Conservation (phyloP, 768 basidiomycete genomes). For the Trametes elegans region DNA sequence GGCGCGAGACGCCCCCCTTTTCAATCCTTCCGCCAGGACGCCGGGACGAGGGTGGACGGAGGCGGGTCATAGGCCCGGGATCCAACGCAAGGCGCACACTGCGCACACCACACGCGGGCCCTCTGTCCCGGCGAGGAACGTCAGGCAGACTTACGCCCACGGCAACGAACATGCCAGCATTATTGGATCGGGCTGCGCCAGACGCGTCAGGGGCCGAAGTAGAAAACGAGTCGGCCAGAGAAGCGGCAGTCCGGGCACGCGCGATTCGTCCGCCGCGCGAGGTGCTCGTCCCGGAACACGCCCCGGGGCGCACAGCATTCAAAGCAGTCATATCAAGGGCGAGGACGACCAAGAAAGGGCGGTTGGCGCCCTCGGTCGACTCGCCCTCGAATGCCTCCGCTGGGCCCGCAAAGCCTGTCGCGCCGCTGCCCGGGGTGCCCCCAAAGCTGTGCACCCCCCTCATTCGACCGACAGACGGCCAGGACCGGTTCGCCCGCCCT, state of each 20-base stretch:
- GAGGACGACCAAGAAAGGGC: slow-evolving; percentile 11
- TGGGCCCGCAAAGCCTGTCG: slow-evolving; percentile 6
- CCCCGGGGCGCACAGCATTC: neutral
- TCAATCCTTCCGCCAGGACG: neutral
- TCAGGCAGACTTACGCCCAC: slow-evolving; percentile 6
- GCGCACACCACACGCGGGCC: neutral
- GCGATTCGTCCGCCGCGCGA: slow-evolving; percentile 8
- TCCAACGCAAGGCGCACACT: neutral
- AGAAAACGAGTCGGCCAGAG: slow-evolving; percentile 7
- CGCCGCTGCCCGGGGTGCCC: slow-evolving; percentile 10
- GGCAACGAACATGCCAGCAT: slow-evolving; percentile 12
- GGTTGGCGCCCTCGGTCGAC: slow-evolving; percentile 6
- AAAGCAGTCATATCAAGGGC: slow-evolving; percentile 17
- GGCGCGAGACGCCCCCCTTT: slow-evolving; percentile 12
- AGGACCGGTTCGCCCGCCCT: neutral
- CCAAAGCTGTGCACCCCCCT: slow-evolving; percentile 9
- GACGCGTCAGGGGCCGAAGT: slow-evolving; percentile 13
- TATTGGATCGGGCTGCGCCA: slow-evolving; percentile 9
- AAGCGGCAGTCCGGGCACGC: slow-evolving; percentile 2
- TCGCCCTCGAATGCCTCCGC: slow-evolving; percentile 3
- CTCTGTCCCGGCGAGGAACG: neutral
- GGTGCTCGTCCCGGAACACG: slow-evolving; percentile 6
- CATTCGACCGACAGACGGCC: neutral
- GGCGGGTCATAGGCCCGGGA: neutral
- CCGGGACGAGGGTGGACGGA: neutral